A percentile compares a stretch with the other conserved stretches of the same genome.
Evolutionary conservation across 352 stramenopile species (phyloP).

Genomic region (Aphanomyces stellatus): DNA sequence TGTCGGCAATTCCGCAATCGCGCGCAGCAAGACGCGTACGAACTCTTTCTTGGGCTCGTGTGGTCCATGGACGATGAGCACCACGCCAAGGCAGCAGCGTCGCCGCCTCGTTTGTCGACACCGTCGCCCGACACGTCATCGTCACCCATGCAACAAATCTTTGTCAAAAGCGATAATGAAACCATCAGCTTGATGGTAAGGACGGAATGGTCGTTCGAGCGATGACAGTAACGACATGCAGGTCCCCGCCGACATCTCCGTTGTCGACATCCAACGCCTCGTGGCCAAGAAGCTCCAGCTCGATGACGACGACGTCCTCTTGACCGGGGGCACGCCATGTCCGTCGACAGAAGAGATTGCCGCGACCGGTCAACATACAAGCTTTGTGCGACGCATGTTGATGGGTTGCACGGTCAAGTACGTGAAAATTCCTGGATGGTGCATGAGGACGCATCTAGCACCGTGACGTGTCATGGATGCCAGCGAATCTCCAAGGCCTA

Average conservation of each 20-base stretch:
- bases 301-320: constrained; percentile 2
- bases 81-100: neutral
- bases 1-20: constrained; percentile 91
- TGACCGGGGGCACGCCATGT: neutral
- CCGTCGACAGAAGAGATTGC: neutral
- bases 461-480: constrained; percentile 9
- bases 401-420: constrained; percentile 19
- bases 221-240: too few species aligned
- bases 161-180: constrained; percentile 14
- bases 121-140: neutral
- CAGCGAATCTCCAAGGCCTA: constrained; percentile 6
- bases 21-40: constrained; percentile 96
- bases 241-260: neutral
- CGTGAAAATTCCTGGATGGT: too few species aligned
- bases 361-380: neutral
- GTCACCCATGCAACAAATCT: constrained; percentile 4
- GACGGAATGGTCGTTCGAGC: too few species aligned
- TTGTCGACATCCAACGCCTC: constrained; percentile 16
- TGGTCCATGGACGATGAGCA: constrained; percentile 76
- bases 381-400: neutral
- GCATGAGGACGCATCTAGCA: too few species aligned
- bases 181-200: constrained; percentile 7
- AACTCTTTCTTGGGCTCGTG: constrained; percentile 91
- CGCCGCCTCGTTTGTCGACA: neutral
- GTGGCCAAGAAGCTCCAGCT: constrained; percentile 17